Conservation (phyloP, 2,329 filamentous ascomycete genomes). For the Xylaria sp. region DNA sequence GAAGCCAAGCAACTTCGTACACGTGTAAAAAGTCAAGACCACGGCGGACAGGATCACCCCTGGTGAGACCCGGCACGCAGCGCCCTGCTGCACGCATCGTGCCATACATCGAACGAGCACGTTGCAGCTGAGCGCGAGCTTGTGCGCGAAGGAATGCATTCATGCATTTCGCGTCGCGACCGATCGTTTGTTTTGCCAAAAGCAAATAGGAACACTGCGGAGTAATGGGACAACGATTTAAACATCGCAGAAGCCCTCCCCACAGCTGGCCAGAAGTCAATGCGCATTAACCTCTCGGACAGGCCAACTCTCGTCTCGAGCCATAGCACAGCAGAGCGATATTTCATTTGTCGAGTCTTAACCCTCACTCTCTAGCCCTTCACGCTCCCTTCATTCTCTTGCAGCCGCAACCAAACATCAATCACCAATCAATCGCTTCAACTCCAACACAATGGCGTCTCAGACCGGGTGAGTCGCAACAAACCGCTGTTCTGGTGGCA, state of each 20-base stretch:
- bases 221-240: constrained; percentile 13
- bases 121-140: constrained; percentile 29
- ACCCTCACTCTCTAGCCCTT: constrained; percentile 1
- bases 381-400: constrained; percentile 16
- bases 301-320: constrained; percentile 26
- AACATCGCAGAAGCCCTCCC: constrained; percentile 26
- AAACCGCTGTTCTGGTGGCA: too few species aligned
- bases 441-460: constrained; percentile 36
- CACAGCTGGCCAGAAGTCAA: constrained; percentile 16
- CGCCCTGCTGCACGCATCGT: constrained; percentile 27
- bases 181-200: background rate
- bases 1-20: constrained; percentile 16
- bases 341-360: background rate
- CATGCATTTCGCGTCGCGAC: constrained; percentile 31
- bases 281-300: constrained; percentile 28
- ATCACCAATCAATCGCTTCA: too few species aligned
- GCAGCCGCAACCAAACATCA: constrained; percentile 23
- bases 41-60: background rate
- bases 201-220: background rate
- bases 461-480: constrained; percentile 34
- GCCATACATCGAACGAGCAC: constrained; percentile 39
- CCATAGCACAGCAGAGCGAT: constrained; percentile 23
- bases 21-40: constrained; percentile 11
- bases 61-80: background rate
- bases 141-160: constrained; percentile 22